Evolutionary conservation across 2,329 filamentous ascomycete species (phyloP).

Genomic region (Bipolaris cookei): DNA sequence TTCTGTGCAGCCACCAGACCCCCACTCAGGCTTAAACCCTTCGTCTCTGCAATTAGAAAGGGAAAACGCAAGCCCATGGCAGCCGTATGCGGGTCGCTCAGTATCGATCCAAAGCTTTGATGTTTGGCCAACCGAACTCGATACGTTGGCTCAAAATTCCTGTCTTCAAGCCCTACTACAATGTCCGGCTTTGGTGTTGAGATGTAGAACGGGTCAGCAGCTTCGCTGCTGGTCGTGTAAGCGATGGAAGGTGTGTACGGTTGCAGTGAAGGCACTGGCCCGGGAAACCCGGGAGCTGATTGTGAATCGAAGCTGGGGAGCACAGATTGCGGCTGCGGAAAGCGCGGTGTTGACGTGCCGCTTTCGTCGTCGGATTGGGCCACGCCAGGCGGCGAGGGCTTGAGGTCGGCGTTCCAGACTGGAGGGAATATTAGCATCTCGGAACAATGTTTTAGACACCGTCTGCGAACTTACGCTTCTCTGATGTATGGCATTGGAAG

Average conservation of each 20-base stretch:
- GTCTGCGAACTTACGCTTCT: constrained; percentile 19
- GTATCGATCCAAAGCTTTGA: constrained; percentile 18
- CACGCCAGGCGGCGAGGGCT: constrained; percentile 15
- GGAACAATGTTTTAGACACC: constrained; percentile 3
- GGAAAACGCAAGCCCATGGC: constrained; percentile 27
- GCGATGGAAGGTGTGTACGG: constrained; percentile 16
- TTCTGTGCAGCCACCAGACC: constrained; percentile 27
- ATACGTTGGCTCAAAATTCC: constrained; percentile 11
- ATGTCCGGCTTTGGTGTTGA: constrained; percentile 28
- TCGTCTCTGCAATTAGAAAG: constrained; percentile 25
- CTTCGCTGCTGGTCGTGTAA: constrained; percentile 24
- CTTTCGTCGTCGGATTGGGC: constrained; percentile 5
- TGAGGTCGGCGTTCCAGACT: constrained; percentile 26
- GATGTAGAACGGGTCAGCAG: constrained; percentile 27
- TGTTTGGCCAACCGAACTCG: constrained; percentile 14
- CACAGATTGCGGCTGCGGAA: constrained; percentile 9
- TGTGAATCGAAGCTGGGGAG: constrained; percentile 15
- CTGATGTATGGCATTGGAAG: constrained; percentile 21
- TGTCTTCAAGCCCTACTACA: constrained; percentile 22
- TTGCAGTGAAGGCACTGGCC: constrained; percentile 21
- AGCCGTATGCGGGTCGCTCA: constrained; percentile 25
- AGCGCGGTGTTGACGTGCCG: constrained; percentile 8
- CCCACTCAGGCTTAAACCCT: constrained; percentile 21
- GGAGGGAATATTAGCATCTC: constrained; percentile 4
- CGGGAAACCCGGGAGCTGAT: constrained; percentile 12